Conservation (phyloP, 2,329 filamentous ascomycete species). For the Clonostachys byssicola region DNA sequence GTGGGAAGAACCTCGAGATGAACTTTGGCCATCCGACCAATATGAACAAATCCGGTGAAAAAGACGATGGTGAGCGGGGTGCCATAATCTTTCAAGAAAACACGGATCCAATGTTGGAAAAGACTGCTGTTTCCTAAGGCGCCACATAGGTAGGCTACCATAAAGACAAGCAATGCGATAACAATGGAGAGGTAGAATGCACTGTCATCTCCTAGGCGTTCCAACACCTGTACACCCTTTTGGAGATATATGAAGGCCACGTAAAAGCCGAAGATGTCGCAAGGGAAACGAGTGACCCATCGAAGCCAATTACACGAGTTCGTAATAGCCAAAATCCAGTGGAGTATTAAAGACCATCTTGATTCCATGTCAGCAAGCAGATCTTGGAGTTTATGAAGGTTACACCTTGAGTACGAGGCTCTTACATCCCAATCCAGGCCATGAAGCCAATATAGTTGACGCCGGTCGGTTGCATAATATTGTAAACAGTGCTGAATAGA, state of each 20-base stretch:
- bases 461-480: slow-evolving; percentile 74
- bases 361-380: not conserved
- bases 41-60: slow-evolving; percentile 85
- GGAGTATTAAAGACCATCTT: slow-evolving; percentile 79
- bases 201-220: slow-evolving; percentile 62
- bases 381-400: too few relatives aligned
- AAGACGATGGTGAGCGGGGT: slow-evolving; percentile 80
- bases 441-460: slow-evolving; percentile 86
- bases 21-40: slow-evolving; percentile 75
- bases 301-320: slow-evolving; percentile 87
- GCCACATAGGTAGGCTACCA: slow-evolving; percentile 70
- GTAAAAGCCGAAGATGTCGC: slow-evolving; percentile 92
- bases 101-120: slow-evolving; percentile 70
- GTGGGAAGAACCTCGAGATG: slow-evolving; percentile 70
- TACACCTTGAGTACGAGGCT: not conserved
- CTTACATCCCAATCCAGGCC: slow-evolving; percentile 81
- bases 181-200: slow-evolving; percentile 78
- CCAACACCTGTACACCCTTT: slow-evolving; percentile 84
- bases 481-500: slow-evolving; percentile 68
- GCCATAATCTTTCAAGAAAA: slow-evolving; percentile 87
- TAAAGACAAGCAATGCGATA: slow-evolving; percentile 73
- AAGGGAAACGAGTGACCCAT: slow-evolving; percentile 87
- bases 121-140: slow-evolving; percentile 66
- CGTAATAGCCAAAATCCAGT: slow-evolving; percentile 77
- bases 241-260: slow-evolving; percentile 90